Base-by-base conservation (phyloP, 768 basidiomycete species). In the Pleurotus tuoliensis region DNA sequence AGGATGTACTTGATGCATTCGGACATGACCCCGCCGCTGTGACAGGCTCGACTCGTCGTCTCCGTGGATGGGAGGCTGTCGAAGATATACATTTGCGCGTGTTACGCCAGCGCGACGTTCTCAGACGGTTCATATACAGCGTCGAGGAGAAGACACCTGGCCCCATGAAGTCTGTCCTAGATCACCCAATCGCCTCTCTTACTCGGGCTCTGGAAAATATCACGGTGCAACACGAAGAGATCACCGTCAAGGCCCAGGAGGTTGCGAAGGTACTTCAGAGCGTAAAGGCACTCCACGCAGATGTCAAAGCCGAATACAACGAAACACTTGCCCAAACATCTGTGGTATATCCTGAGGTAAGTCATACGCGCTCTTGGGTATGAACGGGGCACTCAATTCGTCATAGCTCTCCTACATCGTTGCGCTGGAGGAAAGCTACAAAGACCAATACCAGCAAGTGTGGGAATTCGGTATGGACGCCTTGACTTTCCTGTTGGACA, bases 391-490 rank as follows among this genome's bases (percentile, higher is more conserved):
- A 49, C 25, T 16, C 4, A 13, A 11, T 3, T 41, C 27, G 47
- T 57, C 50, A 2, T 52, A 91, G 89, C 75, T 91, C 18, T 89
- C 88, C 2, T 76, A 81, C 45, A 84, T 90, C 40, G 77, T 86
- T 8, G 86, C 79, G 3, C 63, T 91, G 38, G 88, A 91, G 65
- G 89, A 91, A 69, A 88, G 83, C 63, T 90, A 90, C 69, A 82
- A 81, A 62, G 87, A 90, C 63, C 85, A 86, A 57, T 91, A 89
- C 60, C 87, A 91, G 61, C 86, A 89, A 60, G 68, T 92, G 52
- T 92, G 88, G 88, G 89, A 90, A 59, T 73, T 91, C 55, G 90
- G 85, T 15, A 85, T 90, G 80, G 87, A 90, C 56, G 84, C 83
- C 0, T 73, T 91, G 55, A 90, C 90, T 0, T 78, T 92, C 56